A percentile compares a stretch with the other conserved stretches of the same genome.
Evolutionary conservation across 495 filamentous ascomycete genomes (phyloP).

Genomic region (Lepidopterella palustris): DNA sequence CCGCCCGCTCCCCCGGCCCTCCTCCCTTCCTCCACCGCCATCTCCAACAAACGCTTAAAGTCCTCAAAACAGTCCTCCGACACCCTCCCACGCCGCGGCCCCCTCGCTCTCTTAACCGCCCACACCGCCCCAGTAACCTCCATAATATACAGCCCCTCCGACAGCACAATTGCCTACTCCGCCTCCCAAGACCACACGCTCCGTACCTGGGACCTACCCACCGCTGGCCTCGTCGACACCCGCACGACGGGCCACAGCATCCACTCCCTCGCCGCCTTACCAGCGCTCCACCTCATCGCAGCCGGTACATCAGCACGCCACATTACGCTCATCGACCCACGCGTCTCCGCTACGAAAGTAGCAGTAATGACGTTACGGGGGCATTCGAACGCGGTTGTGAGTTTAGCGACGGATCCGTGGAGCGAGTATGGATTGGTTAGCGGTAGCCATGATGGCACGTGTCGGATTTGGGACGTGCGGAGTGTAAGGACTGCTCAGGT

Average conservation of each 20-base stretch:
- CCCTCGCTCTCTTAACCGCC: constrained; percentile 62
- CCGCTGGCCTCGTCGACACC: constrained; percentile 63
- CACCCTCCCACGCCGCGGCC: constrained; percentile 64
- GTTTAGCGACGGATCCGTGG: constrained; percentile 60
- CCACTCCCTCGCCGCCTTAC: constrained; percentile 64
- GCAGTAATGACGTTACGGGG: constrained; percentile 82
- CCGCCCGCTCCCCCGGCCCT: constrained; percentile 61
- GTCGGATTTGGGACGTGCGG: constrained; percentile 86
- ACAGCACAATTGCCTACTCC: constrained; percentile 84
- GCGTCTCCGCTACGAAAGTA: constrained; percentile 62
- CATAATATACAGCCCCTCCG: constrained; percentile 73
- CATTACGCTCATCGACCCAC: constrained; percentile 85
- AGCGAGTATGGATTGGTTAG: constrained; percentile 76
- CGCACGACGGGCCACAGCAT: constrained; percentile 76
- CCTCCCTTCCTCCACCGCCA: constrained; percentile 48
- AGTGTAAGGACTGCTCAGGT: constrained; percentile 28
- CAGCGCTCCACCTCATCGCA: constrained; percentile 64
- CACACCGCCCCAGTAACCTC: constrained; percentile 68
- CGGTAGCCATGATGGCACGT: constrained; percentile 82
- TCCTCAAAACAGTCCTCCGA: constrained; percentile 49
- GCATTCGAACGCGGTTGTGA: constrained; percentile 76
- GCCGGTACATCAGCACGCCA: constrained; percentile 79
- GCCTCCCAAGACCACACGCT: constrained; percentile 82
- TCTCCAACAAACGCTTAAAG: constrained; percentile 69
- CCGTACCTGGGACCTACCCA: constrained; percentile 85